Evolutionary conservation across 495 filamentous ascomycete genomes (phyloP), one percentile per base, ranked within the genome.

Genomic region (Podospora conica): DNA sequence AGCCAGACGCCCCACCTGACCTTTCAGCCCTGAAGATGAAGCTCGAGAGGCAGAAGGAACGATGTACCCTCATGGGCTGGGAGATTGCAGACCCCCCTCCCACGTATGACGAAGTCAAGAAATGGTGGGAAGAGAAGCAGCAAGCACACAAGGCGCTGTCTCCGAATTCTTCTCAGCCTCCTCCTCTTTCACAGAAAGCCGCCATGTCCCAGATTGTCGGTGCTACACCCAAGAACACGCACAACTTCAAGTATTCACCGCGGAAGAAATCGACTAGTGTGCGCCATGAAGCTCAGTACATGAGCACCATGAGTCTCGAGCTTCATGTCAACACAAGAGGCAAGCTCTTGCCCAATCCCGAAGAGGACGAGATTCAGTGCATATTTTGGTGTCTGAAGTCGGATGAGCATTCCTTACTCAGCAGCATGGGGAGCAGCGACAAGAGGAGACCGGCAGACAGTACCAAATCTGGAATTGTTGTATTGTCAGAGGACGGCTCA

Each of bases 261-360:
- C 91, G 89, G 69, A 77, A 81, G 61, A 86, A 86, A 71, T 86
- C 88, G 5, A 90, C 88, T 0, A 92, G 87, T 71, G 89, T 95
- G 48, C 85, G 90, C 69, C 90, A 94, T 67, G 92, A 96, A 73
- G 85, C 88, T 7, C 93, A 96, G 68, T 93, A 96, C 74, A 98
- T 98, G 93, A 96, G 91, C 76, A 91, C 87, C 33, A 93, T 98
- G 93, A 93, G 93, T 69, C 75, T 98, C 7, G 95, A 98, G 73
- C 74, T 98, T n/a, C 95, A 98, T 74, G 90, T 96, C 64, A 97
- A 96, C 73, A 96, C 90, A 7, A 83, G 92, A 55, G 92, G 87
- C 18, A 84, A 83, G 60, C 80, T 97, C 27, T 83, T 90, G 24
- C 92, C 96, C 9, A 90, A 98, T 73, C 95, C 95, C 2, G 90